A percentile compares a stretch with the other conserved stretches of the same genome.
Evolutionary conservation across 129 eudicot genomes (phyloP).

Genomic region (Heracleum sosnowskyi): DNA sequence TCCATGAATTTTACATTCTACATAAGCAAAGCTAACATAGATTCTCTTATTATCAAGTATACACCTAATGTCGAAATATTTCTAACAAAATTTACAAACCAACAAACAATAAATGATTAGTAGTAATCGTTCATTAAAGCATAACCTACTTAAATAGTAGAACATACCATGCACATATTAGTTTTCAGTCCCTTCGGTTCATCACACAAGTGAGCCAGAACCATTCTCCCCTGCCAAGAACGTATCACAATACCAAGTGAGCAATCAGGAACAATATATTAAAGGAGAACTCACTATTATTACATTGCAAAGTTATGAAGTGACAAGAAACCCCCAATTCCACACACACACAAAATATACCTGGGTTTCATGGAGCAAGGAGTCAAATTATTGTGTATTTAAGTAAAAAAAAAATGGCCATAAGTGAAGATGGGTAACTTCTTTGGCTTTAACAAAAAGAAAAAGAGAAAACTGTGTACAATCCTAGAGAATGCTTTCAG

Average conservation of each 20-base stretch:
- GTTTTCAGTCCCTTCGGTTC: conserved; percentile 99
- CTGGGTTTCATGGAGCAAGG: neutral
- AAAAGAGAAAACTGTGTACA: neutral
- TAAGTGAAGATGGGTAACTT: neutral
- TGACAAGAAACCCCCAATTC: neutral
- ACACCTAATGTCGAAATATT: neutral
- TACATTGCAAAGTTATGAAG: neutral
- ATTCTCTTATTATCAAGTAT: neutral
- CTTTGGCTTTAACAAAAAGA: neutral
- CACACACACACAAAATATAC: neutral
- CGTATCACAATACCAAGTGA: neutral
- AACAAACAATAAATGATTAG: neutral
- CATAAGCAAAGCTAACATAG: neutral
- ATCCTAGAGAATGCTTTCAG: neutral
- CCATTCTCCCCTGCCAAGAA: conserved; percentile 87
- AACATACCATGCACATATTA: conserved; percentile 84
- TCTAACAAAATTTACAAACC: neutral
- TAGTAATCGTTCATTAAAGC: neutral
- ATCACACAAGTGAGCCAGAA: conserved; percentile 95
- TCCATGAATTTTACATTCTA: neutral
- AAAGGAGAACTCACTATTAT: neutral
- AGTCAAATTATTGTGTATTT: neutral
- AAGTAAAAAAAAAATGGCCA: neutral
- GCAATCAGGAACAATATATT: neutral
- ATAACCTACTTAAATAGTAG: neutral